Base-by-base conservation (phyloP, 2,329 filamentous ascomycete genomes). In the Venturia pyrina region DNA sequence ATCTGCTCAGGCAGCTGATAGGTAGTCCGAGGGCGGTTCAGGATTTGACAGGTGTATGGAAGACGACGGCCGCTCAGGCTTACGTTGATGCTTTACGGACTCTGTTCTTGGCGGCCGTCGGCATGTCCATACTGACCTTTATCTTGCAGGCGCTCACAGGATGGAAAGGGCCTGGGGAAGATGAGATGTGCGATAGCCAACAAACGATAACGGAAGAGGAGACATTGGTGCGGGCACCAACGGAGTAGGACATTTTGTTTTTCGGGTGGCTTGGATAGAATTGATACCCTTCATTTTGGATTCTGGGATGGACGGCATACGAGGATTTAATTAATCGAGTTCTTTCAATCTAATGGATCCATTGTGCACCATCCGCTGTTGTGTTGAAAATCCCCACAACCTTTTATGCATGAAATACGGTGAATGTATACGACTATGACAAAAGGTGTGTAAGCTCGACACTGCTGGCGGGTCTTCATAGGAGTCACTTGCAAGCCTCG, bases 21-120 rank as follows among this genome's bases (percentile, higher is more conserved):
- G 86, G 85, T 0, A 85, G 83, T 69, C 86, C 86, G 2, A 83
- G 81, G 0, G 72, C 85, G 17, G 85, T 87, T 0, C 73, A 75
- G 40, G 72, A 71, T 13, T 69, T 88, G 56, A 68, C 75, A 0
- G 85, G 83, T 0, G 70, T 74, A 7, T 83, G 86, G 67, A 79
- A 74, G 50, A 73, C 76, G 10, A 75, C 86, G 34, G 85, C 85
- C 0, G 72, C 85, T 0, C 67, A 74, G 15, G 80, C 80, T 1
- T 88, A 87, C 70, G 78, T 82, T 65, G 75, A 78, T n/a, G 83
- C 81, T 0, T 70, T 87, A 24, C 80, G 77, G 63, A 77, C 77
- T 7, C 72, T 87, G 53, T 86, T 85, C 68, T 66, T 85, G 34
- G 79, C 78, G 5, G 83, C 79, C 0, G 79, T 80, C 19, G 79